Base-by-base conservation (phyloP, 768 basidiomycete genomes). In the Tephrocybe sp. region DNA sequence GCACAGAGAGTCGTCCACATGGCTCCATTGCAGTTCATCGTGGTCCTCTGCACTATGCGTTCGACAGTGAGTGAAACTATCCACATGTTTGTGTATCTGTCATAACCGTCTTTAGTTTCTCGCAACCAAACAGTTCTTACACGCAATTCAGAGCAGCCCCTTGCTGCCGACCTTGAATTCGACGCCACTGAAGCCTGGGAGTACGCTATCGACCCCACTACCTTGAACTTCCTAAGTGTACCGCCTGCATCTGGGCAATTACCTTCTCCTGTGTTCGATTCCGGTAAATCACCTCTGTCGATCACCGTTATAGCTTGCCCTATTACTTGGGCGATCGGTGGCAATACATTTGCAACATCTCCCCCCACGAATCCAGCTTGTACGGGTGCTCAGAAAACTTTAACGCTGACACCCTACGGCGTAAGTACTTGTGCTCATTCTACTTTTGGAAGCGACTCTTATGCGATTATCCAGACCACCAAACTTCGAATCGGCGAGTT, bases 1-100 rank as follows among this genome's bases (percentile, higher is more conserved):
- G 13, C 40, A 32, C 55, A 80, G 79, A 83, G 61, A 68, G 58
- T 23, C 71, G 80, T 16, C 77, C 78, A 14, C 73, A 80, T 55
- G 72, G 73, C 7, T 78, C 77, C 7, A 67, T 80, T 43, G 79
- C 79, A 8, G 68, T 82, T 13, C 78, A 82, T 40, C 75, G 79
- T 7, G 80, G 79, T 13, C 76, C 79, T 9, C 59, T 82, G 38
- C 71, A 81, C 61, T 82, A 80, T 58, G 79, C 80, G 4, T 76
- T 75, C 53, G 79, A 81, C 62, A 81, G 73, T 74, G 50, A 52
- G 70, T 53, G 11, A 33, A 30, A 30, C 26, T 11, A 16, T 13
- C 11, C n/a, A 39, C 9, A 12, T 8, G 35, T 9, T 10, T 4
- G 7, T 34, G 26, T 35, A 32, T 17, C 46, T 48, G 14, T 30